Base-by-base conservation (phyloP, 2,329 filamentous ascomycete species). In the Aurifilum marmelostoma region DNA sequence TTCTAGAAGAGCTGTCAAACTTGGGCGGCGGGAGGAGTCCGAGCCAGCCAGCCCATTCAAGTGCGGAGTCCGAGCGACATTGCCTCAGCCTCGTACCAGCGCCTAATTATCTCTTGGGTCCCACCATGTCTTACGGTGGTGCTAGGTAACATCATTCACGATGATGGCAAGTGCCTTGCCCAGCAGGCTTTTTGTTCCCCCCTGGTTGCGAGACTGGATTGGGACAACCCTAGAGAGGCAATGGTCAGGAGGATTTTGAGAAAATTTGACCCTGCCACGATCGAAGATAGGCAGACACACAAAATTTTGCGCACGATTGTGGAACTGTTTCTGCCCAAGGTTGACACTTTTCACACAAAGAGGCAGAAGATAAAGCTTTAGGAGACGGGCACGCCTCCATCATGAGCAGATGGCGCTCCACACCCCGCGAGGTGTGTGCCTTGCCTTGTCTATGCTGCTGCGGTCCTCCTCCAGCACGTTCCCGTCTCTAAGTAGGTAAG, bases 1-100 rank as follows among this genome's bases (percentile, higher is more conserved):
- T 67, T 69, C 59, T 67, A 63, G 67, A 69, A 63, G 50, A 58
- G 4, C 59, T 67, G 29, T n/a, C 21, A n/a, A 59, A 8, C 34
- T 2, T n/a, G 6, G 14, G 18, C 56, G 6, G 29, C 32, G 21
- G 18, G 32, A 59, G 18, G 32, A 59, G 32, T 59, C 56, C 29
- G 56, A 59, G 29, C 32, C 32, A 37, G 56, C 29, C 29, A n/a
- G n/a, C n/a, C n/a, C n/a, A 59, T 1, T 37, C 56, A 59, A 16
- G 29, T 37, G 32, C 56, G 12, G 6, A 37, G 29, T 32, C 32
- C 21, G 29, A 21, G 8, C 50, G n/a, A 56, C 5, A 56, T 32
- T 56, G 52, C 24, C 24, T 56, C 52, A 27, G 52, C 52, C 52
- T 56, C 24, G 14, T 16, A 29, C 24, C 52, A 18, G 27, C 52